These are phyloP conservation scores for Platanthera guangdongensis DNA, from an alignment of 106 monocot species.

Conservation along the genomic window DNA sequence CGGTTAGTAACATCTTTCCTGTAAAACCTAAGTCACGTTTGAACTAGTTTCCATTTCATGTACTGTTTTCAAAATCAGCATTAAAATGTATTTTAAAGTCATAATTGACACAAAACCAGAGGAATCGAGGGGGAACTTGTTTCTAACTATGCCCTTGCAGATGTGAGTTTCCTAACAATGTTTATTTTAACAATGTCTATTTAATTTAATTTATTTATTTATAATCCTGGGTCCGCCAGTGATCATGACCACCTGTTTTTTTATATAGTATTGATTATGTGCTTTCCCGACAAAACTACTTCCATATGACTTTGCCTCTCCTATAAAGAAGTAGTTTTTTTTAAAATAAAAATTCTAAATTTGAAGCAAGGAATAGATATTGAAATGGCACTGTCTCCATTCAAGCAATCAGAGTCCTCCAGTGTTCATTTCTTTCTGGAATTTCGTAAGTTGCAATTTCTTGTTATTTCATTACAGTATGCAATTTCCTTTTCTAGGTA, in stretches of 20 bases:
- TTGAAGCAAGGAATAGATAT: slow-evolving; percentile 64
- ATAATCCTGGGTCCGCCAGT: no score
- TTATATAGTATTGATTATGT: no score
- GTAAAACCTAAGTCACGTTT: background rate
- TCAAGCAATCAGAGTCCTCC: slow-evolving; percentile 66
- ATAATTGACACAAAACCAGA: no score
- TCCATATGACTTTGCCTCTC: background rate
- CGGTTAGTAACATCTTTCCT: background rate
- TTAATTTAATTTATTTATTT: no score
- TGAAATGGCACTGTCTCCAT: slow-evolving; percentile 62
- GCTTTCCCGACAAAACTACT: background rate
- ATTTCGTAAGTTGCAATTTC: slow-evolving; percentile 35
- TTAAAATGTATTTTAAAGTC: no score
- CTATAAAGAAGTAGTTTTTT: background rate
- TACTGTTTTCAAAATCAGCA: no score
- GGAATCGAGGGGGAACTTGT: no score
- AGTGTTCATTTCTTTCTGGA: slow-evolving; percentile 90
- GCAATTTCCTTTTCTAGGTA: background rate
- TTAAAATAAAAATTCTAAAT: slow-evolving; percentile 1
- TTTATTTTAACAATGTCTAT: no score
- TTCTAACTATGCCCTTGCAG: no score
- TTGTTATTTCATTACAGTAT: background rate
- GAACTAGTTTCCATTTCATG: no score
- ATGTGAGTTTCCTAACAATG: no score
- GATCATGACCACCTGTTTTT: no score